Conservation (phyloP, 352 stramenopile genomes). For the Pythium folliculosum region DNA sequence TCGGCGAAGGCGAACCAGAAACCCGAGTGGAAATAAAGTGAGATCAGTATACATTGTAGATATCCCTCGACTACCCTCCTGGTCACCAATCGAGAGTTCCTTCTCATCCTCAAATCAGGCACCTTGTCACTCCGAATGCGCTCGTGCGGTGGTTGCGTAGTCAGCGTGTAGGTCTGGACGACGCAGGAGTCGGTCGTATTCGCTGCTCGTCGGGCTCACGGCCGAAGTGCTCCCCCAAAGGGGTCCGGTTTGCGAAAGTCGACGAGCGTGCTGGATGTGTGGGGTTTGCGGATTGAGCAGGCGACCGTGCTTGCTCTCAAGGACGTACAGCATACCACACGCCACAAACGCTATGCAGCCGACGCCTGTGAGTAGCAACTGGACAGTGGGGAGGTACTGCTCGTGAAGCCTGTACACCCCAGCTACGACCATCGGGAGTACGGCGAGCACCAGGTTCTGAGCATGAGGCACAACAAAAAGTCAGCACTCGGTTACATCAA, state of each 20-base stretch:
- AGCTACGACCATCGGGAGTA: slow-evolving; percentile 44
- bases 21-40: slow-evolving; percentile 63
- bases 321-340: slow-evolving; percentile 27
- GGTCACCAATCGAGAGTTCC: too few species aligned
- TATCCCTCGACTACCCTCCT: too few species aligned
- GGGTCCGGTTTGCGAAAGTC: slow-evolving; percentile 20
- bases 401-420: slow-evolving; percentile 39
- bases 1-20: slow-evolving; percentile 45
- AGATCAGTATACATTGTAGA: slow-evolving; percentile 1
- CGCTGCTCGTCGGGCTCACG: slow-evolving; percentile 22
- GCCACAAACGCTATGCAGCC: slow-evolving; percentile 26
- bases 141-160: not conserved
- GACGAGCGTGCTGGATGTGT: slow-evolving; percentile 26
- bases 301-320: slow-evolving; percentile 33
- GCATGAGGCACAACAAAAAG: not conserved
- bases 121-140: slow-evolving; percentile 3
- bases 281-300: slow-evolving; percentile 37
- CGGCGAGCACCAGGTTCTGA: slow-evolving; percentile 49
- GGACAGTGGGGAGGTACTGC: slow-evolving; percentile 40
- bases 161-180: not conserved
- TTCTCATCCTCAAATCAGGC: too few species aligned
- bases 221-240: slow-evolving; percentile 21
- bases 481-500: too few species aligned
- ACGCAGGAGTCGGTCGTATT: slow-evolving; percentile 27
- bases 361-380: slow-evolving; percentile 37